A percentile compares a stretch with the other conserved stretches of the same genome.
These are phyloP conservation scores for Xylaria sp. DNA, from an alignment of 2,329 filamentous ascomycete species.

Conservation along the genomic window DNA sequence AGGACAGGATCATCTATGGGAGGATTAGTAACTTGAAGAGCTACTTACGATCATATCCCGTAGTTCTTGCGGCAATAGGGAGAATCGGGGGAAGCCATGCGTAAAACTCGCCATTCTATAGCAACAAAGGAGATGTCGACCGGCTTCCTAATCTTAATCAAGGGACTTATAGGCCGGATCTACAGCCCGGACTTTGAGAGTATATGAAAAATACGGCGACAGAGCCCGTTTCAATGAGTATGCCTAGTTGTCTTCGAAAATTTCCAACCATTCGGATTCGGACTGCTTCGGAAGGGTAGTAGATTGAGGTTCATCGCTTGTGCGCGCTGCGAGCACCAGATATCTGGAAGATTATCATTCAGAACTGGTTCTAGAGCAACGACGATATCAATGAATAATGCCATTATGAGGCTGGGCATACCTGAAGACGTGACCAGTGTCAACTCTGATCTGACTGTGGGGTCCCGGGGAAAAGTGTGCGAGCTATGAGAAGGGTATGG, in stretches of 20 bases:
- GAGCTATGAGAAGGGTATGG: no score
- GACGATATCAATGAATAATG: neutral
- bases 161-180: neutral
- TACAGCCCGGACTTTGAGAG: neutral
- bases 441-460: no score
- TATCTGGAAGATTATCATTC: neutral
- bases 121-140: neutral
- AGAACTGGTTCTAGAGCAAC: neutral
- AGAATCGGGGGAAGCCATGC: slow-evolving; percentile 38
- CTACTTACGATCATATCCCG: slow-evolving; percentile 47
- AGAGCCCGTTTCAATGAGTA: no score
- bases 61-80: slow-evolving; percentile 51
- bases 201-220: neutral
- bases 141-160: neutral
- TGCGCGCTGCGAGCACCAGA: neutral
- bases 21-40: neutral
- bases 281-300: neutral
- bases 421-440: neutral
- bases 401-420: neutral
- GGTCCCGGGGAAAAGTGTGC: no score
- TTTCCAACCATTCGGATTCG: no score
- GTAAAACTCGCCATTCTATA: slow-evolving; percentile 12
- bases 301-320: neutral
- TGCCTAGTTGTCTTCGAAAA: no score
- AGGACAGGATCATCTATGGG: no score